A percentile compares a stretch with the other conserved stretches of the same genome.
phyloP scores from a whole-genome alignment of 2,329 filamentous ascomycete species.

The Helotiales sp. region DNA sequence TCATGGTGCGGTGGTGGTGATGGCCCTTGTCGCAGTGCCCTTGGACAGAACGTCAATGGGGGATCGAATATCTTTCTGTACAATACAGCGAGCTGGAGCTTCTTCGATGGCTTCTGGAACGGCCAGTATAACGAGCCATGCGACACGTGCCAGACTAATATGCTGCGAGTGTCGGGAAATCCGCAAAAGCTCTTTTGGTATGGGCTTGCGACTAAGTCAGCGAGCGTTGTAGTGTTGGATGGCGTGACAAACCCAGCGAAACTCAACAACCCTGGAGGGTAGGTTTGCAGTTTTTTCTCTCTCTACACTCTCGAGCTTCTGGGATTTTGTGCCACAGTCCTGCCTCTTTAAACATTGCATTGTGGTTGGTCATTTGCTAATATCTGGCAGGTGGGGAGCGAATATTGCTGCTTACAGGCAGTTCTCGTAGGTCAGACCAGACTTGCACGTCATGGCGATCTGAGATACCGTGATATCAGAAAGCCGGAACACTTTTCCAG shows the following conservation, averaged over 20 bases:
- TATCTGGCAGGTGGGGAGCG: not conserved
- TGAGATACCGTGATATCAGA: too few relatives aligned
- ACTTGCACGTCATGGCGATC: too few relatives aligned
- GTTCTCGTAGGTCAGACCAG: not conserved
- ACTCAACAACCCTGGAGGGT: not conserved
- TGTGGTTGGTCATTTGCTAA: not conserved
- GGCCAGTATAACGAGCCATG: not conserved
- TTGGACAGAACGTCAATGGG: slow-evolving; percentile 34
- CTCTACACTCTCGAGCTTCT: not conserved
- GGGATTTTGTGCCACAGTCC: not conserved
- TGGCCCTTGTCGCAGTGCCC: slow-evolving; percentile 38
- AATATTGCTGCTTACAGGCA: not conserved
- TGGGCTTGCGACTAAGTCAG: not conserved
- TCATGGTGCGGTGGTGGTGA: slow-evolving; percentile 36
- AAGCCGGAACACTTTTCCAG: too few relatives aligned
- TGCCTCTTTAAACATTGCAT: too few relatives aligned
- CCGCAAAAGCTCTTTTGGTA: slow-evolving; percentile 7
- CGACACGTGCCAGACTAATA: slow-evolving; percentile 6
- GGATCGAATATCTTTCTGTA: slow-evolving; percentile 42
- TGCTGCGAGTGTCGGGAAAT: not conserved
- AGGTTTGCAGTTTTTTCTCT: not conserved
- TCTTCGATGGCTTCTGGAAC: slow-evolving; percentile 42
- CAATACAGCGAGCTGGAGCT: slow-evolving; percentile 45
- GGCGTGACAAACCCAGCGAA: not conserved
- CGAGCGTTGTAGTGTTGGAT: not conserved